A percentile compares a stretch with the other conserved stretches of the same genome.
Conservation (phyloP, 352 stramenopile species). For the Thalassiosira exigua region DNA sequence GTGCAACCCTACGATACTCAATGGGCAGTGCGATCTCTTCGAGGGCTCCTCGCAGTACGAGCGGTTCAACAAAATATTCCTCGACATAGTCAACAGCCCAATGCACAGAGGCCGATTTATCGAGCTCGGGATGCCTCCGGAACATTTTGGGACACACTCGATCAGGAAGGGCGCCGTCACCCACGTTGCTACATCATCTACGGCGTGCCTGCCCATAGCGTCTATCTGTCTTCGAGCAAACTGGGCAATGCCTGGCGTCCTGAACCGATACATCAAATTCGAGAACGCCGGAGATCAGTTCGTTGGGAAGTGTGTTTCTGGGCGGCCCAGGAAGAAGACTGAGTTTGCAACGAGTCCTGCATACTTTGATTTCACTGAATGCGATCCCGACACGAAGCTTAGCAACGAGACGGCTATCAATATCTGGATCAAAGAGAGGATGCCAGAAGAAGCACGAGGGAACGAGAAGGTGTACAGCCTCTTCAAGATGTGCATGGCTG, state of each 20-base stretch:
- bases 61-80: constrained; percentile 24
- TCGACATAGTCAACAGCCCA: neutral
- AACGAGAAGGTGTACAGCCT: constrained; percentile 23
- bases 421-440: constrained; percentile 19
- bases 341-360: constrained; percentile 24
- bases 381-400: neutral
- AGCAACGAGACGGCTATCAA: no score
- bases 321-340: constrained; percentile 1
- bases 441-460: constrained; percentile 4
- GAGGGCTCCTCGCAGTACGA: constrained; percentile 29
- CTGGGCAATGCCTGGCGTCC: constrained; percentile 38
- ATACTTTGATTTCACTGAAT: constrained; percentile 47
- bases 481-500: constrained; percentile 23
- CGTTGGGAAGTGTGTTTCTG: constrained; percentile 32
- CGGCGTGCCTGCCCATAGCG: constrained; percentile 26
- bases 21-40: constrained; percentile 16
- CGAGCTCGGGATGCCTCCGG: constrained; percentile 13
- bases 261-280: constrained; percentile 41
- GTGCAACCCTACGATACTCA: constrained; percentile 11
- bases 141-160: constrained; percentile 44
- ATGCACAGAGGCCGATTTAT: neutral
- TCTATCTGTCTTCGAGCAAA: constrained; percentile 43
- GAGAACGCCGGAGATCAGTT: constrained; percentile 45
- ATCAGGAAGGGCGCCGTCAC: constrained; percentile 38
- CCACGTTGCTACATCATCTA: constrained; percentile 14